Evolutionary conservation across 257 asterid species (phyloP).

Genomic region (Solanum chiquidenum): DNA sequence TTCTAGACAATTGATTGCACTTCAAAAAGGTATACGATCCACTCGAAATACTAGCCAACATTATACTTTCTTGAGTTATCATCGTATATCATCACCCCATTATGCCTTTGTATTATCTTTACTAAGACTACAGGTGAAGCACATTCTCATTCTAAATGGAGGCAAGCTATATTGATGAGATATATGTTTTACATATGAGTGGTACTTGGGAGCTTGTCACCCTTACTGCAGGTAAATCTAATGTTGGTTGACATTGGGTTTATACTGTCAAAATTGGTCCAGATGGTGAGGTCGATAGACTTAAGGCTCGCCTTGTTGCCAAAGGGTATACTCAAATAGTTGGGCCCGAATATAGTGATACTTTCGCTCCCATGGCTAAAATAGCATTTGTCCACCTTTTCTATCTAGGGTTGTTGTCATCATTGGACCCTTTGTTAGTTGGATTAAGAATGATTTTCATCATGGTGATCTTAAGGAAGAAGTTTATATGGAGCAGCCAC

Average conservation of each 20-base stretch:
- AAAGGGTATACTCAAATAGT: not conserved
- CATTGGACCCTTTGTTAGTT: not conserved
- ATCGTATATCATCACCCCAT: not conserved
- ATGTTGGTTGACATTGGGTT: not conserved
- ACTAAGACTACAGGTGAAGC: not conserved
- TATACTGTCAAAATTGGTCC: too few relatives aligned
- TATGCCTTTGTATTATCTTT: not conserved
- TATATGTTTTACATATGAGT: not conserved
- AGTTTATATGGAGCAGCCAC: not conserved
- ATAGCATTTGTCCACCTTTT: not conserved
- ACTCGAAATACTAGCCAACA: not conserved
- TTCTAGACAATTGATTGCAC: not conserved
- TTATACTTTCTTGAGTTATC: not conserved
- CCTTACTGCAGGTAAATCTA: not conserved
- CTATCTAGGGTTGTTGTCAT: not conserved
- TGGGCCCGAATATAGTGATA: too few relatives aligned
- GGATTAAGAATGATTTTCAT: not conserved
- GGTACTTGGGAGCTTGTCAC: not conserved
- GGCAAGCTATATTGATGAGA: not conserved
- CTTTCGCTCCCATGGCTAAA: too few relatives aligned
- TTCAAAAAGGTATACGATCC: not conserved
- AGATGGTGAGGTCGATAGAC: not conserved
- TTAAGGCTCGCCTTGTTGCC: not conserved
- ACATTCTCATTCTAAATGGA: not conserved
- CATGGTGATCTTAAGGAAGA: not conserved